Conservation (phyloP, 805 yeast genomes). For the Cyberlindnera samutprakarnensis region DNA sequence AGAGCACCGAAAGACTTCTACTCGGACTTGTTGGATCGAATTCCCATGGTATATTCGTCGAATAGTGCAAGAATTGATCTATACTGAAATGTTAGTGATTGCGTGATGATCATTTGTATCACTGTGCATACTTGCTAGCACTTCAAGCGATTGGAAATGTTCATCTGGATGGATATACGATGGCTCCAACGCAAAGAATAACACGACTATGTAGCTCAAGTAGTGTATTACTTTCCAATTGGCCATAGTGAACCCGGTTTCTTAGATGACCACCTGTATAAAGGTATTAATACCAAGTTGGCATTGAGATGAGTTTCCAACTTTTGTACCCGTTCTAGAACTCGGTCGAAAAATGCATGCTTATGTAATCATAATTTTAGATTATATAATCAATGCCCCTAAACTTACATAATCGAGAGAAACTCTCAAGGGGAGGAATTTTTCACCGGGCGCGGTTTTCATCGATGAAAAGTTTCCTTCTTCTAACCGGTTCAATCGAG, state of each 20-base stretch:
- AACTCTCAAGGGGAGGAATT: background rate
- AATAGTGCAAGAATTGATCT: no score
- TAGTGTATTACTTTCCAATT: conserved; percentile 18
- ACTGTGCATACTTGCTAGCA: conserved; percentile 39
- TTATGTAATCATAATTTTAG: no score
- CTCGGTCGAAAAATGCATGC: no score
- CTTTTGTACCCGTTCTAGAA: no score
- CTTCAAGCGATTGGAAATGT: conserved; percentile 87
- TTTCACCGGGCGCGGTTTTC: background rate
- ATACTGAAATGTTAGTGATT: no score
- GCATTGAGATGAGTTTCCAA: no score
- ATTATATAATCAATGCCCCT: background rate
- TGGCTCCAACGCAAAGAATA: conserved; percentile 54
- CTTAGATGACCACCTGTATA: no score
- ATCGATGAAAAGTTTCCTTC: background rate
- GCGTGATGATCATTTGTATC: no score
- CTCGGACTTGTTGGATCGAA: conserved; percentile 47
- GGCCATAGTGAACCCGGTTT: no score
- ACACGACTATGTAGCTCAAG: conserved; percentile 20
- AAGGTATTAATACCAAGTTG: no score
- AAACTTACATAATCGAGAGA: background rate
- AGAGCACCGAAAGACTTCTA: conserved; percentile 64
- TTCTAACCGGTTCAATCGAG: background rate
- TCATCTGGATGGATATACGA: conserved; percentile 98
- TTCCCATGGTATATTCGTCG: conserved; percentile 72